A percentile compares a stretch with the other conserved stretches of the same genome.
Conservation (phyloP, 148 eudicot species). For the Polygonum aviculare region DNA sequence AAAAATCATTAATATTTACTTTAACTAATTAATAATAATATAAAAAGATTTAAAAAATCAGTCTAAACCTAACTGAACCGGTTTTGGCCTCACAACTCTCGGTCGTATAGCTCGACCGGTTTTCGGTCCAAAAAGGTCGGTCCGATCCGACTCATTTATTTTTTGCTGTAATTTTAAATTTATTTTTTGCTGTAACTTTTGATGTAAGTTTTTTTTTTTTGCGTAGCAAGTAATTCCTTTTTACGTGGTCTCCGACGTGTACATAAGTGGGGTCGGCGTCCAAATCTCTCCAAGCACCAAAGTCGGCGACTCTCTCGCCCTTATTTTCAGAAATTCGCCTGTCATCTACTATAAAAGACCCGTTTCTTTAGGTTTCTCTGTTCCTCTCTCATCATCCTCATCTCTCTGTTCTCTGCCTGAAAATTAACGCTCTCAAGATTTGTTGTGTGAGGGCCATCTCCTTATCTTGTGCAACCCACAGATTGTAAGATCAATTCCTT, state of each 20-base stretch:
- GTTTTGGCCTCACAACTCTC: no score
- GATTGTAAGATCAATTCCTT: constrained; percentile 7
- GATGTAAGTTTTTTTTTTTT: neutral
- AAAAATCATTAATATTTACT: no score
- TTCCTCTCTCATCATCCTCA: constrained; percentile 10
- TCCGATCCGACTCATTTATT: no score
- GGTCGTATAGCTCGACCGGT: no score
- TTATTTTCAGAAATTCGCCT: constrained; percentile 10
- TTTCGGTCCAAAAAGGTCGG: no score
- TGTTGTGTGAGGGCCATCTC: neutral
- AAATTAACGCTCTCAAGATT: constrained; percentile 3
- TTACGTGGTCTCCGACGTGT: constrained; percentile 3
- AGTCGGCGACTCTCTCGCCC: constrained; percentile 9
- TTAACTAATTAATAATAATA: no score
- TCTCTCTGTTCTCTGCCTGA: neutral
- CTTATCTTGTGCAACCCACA: constrained; percentile 2
- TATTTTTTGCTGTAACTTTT: no score
- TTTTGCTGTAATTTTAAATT: no score
- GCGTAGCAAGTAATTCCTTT: no score
- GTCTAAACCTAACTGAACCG: no score
- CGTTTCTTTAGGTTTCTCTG: constrained; percentile 4
- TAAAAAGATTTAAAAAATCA: no score
- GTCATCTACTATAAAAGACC: constrained; percentile 7
- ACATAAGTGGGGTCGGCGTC: constrained; percentile 1
- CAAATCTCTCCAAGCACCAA: neutral